Base-by-base conservation (phyloP, 2,329 filamentous ascomycete species). In the Hypoxylon rubiginosum region DNA sequence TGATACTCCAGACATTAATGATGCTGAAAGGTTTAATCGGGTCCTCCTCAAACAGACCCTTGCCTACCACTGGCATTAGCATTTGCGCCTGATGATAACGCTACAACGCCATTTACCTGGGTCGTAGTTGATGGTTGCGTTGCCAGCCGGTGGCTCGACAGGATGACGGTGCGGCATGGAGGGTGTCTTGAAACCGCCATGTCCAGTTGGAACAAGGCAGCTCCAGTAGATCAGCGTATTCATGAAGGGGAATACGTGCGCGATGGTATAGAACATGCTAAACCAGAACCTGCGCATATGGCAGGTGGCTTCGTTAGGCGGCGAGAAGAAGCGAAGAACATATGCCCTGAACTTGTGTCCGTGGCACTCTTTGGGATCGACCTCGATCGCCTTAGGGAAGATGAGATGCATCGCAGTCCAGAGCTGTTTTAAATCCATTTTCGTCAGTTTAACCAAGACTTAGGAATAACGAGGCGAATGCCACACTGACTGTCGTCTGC, bases 381-480 rank as follows among this genome's bases (percentile, higher is more conserved):
- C 74, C 17, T 82, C 79, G 8, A 77, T 70, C 9, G 66, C 58
- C 19, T 81, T 77, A 0, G 84, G 83, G 55, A 81, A 82, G 71
- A 85, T 82, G 28, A 85, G 76, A 68, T 87, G 85, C 51, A 84
- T 84, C 53, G 82, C 83, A 0, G 83, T 85, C 84, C 84, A 87
- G 28, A 76, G 76, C 84, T 86, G 58, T 51, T 11, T 55, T 30
- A 11, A 15, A 13, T 19, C 34, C 34, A 30, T 28, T 17, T 28
- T 11, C 28, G 8, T 41, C 48, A 65, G 53, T 17, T 52, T 49
- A 43, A 10, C 2, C 8, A 9, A 11, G 4, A 21, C 11, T 15
- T 10, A 5, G 5, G 13, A 43, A 19, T 36, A n/a, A 1, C 19
- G 28, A 39, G 21, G 36, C n/a, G 24, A 46, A 21, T 17, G 1